A percentile compares a stretch with the other conserved stretches of the same genome.
Evolutionary conservation across 768 basidiomycete species (phyloP).

Genomic region (Cytidiella melzeri): DNA sequence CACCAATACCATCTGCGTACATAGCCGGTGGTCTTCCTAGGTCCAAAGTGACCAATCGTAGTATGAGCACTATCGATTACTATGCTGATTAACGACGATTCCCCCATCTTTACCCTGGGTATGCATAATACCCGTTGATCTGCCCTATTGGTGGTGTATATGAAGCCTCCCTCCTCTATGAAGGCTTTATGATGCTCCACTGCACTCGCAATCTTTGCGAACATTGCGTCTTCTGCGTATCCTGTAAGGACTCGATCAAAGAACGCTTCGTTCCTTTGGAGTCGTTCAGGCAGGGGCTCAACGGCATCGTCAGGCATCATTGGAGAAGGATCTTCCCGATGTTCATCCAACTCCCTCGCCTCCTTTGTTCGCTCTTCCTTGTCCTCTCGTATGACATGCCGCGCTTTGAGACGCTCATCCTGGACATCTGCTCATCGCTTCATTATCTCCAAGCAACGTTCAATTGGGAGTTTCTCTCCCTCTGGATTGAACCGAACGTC

Average conservation of each 20-base stretch:
- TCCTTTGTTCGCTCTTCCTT: no score
- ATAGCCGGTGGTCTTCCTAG: conserved; percentile 24
- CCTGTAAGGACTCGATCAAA: not conserved
- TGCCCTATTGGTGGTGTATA: no score
- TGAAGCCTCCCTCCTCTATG: no score
- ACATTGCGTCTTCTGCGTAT: not conserved
- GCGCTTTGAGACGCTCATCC: no score
- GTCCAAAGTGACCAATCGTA: conserved; percentile 28
- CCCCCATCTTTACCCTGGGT: not conserved
- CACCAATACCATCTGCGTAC: conserved; percentile 33
- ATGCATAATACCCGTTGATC: conserved; percentile 3
- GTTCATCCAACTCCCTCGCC: no score
- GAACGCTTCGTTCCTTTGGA: not conserved
- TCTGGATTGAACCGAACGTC: not conserved
- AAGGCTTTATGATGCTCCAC: no score
- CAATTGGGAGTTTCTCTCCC: not conserved
- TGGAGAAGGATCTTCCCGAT: not conserved
- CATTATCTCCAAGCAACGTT: no score
- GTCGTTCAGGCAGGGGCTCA: not conserved
- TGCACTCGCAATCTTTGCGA: not conserved
- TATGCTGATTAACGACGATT: conserved; percentile 10
- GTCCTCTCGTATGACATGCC: no score
- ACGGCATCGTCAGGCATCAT: not conserved
- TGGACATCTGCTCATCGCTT: no score
- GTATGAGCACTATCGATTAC: conserved; percentile 25